phyloP scores from a whole-genome alignment of 495 filamentous ascomycete genomes.

The Tricharina praecox region DNA sequence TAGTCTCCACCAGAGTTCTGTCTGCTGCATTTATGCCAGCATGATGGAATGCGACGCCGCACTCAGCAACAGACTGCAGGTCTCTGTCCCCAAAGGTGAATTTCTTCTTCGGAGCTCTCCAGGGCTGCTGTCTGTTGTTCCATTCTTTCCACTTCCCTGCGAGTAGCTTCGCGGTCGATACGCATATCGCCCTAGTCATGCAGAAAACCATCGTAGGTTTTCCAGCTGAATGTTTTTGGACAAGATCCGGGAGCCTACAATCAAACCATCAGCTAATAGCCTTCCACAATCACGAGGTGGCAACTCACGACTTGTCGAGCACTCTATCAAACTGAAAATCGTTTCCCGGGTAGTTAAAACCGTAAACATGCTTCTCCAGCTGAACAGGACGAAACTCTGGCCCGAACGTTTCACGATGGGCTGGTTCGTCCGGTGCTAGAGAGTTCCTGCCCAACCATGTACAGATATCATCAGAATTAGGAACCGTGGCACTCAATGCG shows the following conservation, averaged over 20 bases:
- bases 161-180: constrained; percentile 56
- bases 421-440: constrained; percentile 48
- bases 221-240: constrained; percentile 52
- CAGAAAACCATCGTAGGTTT: constrained; percentile 95
- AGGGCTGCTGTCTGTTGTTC: constrained; percentile 40
- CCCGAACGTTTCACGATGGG: constrained; percentile 62
- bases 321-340: constrained; percentile 77
- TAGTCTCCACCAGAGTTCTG: constrained; percentile 50
- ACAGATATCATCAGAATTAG: constrained; percentile 81
- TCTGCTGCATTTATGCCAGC: constrained; percentile 64
- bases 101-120: constrained; percentile 44
- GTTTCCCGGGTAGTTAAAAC: constrained; percentile 48
- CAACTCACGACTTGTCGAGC: constrained; percentile 48
- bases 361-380: constrained; percentile 73
- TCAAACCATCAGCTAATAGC: no score
- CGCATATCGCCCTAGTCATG: constrained; percentile 62
- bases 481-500: constrained; percentile 82
- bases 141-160: constrained; percentile 47
- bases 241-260: constrained; percentile 55
- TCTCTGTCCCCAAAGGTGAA: constrained; percentile 46
- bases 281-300: neutral
- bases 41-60: constrained; percentile 87
- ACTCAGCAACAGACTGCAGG: constrained; percentile 42
- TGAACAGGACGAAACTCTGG: constrained; percentile 83
- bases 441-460: constrained; percentile 75